These are phyloP conservation scores for Penicillium coprophilum DNA, from an alignment of 495 filamentous ascomycete genomes.

Conservation along the genomic window DNA sequence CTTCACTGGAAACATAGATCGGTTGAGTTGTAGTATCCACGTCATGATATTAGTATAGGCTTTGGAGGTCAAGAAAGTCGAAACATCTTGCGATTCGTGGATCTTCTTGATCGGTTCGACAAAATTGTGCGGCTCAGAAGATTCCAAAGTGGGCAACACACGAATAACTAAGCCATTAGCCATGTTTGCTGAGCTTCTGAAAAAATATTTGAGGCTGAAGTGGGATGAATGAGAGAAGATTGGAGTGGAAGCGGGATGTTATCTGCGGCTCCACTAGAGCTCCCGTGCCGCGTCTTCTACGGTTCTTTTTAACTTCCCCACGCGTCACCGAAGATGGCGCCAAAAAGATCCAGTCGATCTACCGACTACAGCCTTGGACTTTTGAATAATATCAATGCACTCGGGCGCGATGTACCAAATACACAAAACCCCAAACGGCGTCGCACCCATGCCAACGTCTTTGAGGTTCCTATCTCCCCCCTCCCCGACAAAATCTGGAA, in stretches of 20 bases:
- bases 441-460: neutral
- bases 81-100: constrained; percentile 74
- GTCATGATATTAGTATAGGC: constrained; percentile 83
- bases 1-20: constrained; percentile 75
- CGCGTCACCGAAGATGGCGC: constrained; percentile 6
- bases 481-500: neutral
- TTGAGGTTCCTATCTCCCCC: constrained; percentile 1
- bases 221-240: neutral
- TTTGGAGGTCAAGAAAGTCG: constrained; percentile 69
- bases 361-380: neutral
- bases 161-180: constrained; percentile 25
- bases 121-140: constrained; percentile 33
- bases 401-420: neutral
- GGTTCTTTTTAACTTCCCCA: constrained; percentile 1
- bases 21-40: constrained; percentile 88
- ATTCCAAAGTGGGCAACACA: constrained; percentile 33
- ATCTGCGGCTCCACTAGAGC: constrained; percentile 7
- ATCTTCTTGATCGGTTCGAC: constrained; percentile 64
- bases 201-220: neutral
- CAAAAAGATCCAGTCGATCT: neutral
- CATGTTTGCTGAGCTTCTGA: constrained; percentile 25
- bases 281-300: constrained; percentile 10
- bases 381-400: neutral
- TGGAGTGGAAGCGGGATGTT: constrained; percentile 2
- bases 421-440: neutral